A percentile compares a stretch with the other conserved stretches of the same genome.
phyloP scores from a whole-genome alignment of 2,329 filamentous ascomycete species.

The Torrubiella hemipterigena region DNA sequence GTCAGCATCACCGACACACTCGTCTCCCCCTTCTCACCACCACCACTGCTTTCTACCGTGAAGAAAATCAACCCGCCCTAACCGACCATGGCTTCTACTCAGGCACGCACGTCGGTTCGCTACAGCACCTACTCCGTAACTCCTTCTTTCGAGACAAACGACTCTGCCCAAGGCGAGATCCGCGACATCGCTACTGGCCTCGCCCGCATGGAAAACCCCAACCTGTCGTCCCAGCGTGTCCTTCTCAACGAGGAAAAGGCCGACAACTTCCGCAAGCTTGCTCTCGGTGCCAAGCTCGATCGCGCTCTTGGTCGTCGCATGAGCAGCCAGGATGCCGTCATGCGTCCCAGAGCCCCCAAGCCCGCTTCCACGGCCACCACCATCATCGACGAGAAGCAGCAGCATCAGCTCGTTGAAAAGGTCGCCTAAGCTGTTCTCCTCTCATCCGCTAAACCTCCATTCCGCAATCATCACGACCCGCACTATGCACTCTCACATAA shows the following conservation, averaged over 20 bases:
- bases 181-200: slow-evolving; percentile 66
- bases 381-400: slow-evolving; percentile 22
- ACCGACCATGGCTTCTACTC: too few relatives aligned
- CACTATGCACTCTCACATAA: too few relatives aligned
- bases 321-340: slow-evolving; percentile 79
- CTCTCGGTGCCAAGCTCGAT: slow-evolving; percentile 7
- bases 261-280: slow-evolving; percentile 6
- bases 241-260: slow-evolving; percentile 33
- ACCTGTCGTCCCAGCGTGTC: slow-evolving; percentile 71
- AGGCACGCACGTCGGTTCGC: slow-evolving; percentile 42
- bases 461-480: too few relatives aligned
- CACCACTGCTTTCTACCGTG: slow-evolving; percentile 7
- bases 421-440: slow-evolving; percentile 14
- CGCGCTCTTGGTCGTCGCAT: slow-evolving; percentile 74
- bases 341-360: slow-evolving; percentile 46
- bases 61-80: too few relatives aligned
- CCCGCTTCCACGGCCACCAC: slow-evolving; percentile 14
- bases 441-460: too few relatives aligned
- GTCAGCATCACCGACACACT: neutral
- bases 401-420: slow-evolving; percentile 26
- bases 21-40: slow-evolving; percentile 1
- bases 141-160: slow-evolving; percentile 37
- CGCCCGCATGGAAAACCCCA: slow-evolving; percentile 82
- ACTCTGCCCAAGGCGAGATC: slow-evolving; percentile 46
- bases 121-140: slow-evolving; percentile 54